phyloP scores from a whole-genome alignment of 1,284 basidiomycete species.

The Agaricales sp. region DNA sequence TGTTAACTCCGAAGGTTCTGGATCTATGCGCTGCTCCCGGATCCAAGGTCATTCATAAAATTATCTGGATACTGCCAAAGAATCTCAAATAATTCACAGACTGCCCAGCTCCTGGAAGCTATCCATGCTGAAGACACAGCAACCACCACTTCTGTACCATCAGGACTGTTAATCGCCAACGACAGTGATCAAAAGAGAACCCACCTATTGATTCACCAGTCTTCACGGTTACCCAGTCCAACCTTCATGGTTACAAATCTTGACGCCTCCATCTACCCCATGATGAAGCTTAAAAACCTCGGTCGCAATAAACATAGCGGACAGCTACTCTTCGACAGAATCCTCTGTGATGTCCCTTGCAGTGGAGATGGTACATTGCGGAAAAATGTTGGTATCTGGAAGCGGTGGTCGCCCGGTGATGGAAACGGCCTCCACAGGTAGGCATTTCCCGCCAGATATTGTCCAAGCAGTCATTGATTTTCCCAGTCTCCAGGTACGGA shows the following conservation, averaged over 20 bases:
- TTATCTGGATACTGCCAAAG: conserved; percentile 5
- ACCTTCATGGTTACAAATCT: conserved; percentile 93
- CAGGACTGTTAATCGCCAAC: conserved; percentile 81
- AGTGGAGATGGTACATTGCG: conserved; percentile 94
- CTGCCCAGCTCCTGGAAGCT: conserved; percentile 86
- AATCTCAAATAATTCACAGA: conserved; percentile 31
- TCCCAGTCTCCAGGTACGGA: conserved; percentile 79
- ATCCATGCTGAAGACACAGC: conserved; percentile 63
- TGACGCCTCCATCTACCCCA: conserved; percentile 86
- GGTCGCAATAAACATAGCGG: conserved; percentile 19
- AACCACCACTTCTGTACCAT: conserved; percentile 53
- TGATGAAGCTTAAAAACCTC: conserved; percentile 45
- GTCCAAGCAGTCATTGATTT: background rate
- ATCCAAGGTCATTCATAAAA: conserved; percentile 58
- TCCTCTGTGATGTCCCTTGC: conserved; percentile 96
- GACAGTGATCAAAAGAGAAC: conserved; percentile 92
- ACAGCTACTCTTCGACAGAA: conserved; percentile 80
- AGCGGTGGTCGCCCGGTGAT: conserved; percentile 81
- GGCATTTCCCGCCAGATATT: conserved; percentile 16
- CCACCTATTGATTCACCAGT: conserved; percentile 96
- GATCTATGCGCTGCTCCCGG: conserved; percentile 99
- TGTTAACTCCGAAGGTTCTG: conserved; percentile 54
- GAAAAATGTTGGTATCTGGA: conserved; percentile 96
- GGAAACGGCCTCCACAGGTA: conserved; percentile 87
- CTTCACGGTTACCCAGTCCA: conserved; percentile 88